Evolutionary conservation across 495 filamentous ascomycete species (phyloP).

Genomic region (Neurospora sp.): DNA sequence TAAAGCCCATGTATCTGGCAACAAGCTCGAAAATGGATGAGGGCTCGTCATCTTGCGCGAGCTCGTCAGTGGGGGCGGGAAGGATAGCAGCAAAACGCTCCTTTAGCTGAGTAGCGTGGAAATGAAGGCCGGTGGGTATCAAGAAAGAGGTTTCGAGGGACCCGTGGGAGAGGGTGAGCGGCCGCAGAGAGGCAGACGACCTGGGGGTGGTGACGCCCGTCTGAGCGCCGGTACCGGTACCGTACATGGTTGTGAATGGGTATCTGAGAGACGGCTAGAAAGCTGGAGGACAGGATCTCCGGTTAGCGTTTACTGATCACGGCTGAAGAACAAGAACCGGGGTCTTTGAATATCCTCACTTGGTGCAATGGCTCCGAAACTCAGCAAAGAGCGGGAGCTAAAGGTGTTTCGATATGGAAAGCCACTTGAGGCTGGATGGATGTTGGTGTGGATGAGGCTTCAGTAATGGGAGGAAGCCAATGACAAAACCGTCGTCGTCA

Average conservation of each 20-base stretch:
- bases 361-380: slow-evolving; percentile 21
- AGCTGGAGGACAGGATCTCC: not conserved
- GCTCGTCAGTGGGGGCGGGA: slow-evolving; percentile 85
- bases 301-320: not conserved
- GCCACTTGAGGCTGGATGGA: not conserved
- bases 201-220: slow-evolving; percentile 94
- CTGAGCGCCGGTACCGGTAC: slow-evolving; percentile 68
- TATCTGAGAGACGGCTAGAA: slow-evolving; percentile 12
- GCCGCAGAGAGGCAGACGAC: slow-evolving; percentile 77
- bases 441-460: not conserved
- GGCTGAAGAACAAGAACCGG: not conserved
- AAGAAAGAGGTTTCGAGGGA: slow-evolving; percentile 92
- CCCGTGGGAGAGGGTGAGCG: slow-evolving; percentile 81
- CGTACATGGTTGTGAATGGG: slow-evolving; percentile 59
- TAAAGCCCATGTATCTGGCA: slow-evolving; percentile 80
- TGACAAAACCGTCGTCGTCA: not conserved
- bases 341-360: not conserved
- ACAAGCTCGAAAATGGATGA: slow-evolving; percentile 87
- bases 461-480: not conserved
- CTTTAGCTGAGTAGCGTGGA: slow-evolving; percentile 86
- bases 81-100: slow-evolving; percentile 75
- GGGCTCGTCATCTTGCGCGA: slow-evolving; percentile 95
- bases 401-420: not conserved
- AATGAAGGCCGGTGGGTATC: slow-evolving; percentile 87
- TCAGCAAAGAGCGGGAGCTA: slow-evolving; percentile 31